phyloP scores from a whole-genome alignment of 768 basidiomycete genomes.

The Tulasnella sp. region DNA sequence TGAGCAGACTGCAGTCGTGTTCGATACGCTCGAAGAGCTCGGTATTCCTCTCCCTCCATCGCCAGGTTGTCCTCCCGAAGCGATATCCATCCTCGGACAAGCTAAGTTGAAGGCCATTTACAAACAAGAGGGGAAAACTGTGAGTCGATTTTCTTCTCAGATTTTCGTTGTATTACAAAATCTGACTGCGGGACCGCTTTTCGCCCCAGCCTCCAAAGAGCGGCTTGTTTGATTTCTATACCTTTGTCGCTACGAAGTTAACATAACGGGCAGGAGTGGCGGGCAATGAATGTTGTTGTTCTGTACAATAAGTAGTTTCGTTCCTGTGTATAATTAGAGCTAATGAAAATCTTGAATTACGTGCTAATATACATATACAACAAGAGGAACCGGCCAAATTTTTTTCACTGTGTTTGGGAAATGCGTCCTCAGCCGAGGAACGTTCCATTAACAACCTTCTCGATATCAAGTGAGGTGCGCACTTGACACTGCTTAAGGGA shows the following conservation, averaged over 20 bases:
- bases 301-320: background rate
- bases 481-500: background rate
- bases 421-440: background rate
- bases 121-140: background rate
- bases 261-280: background rate
- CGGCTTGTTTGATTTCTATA: constrained; percentile 5
- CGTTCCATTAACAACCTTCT: background rate
- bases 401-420: background rate
- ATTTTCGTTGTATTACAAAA: background rate
- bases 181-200: background rate
- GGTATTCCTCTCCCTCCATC: background rate
- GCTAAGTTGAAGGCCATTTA: background rate
- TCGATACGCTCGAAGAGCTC: constrained; percentile 22
- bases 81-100: background rate
- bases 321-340: background rate
- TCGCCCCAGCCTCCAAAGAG: background rate
- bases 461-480: background rate
- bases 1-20: constrained; percentile 26
- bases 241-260: background rate
- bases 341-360: background rate
- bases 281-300: background rate
- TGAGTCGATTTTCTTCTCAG: background rate
- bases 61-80: constrained; percentile 3
- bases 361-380: background rate
- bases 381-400: background rate